Evolutionary conservation across 129 eudicot genomes (phyloP), one percentile per base, ranked within the genome.

Genomic region (Mikania micrantha): DNA sequence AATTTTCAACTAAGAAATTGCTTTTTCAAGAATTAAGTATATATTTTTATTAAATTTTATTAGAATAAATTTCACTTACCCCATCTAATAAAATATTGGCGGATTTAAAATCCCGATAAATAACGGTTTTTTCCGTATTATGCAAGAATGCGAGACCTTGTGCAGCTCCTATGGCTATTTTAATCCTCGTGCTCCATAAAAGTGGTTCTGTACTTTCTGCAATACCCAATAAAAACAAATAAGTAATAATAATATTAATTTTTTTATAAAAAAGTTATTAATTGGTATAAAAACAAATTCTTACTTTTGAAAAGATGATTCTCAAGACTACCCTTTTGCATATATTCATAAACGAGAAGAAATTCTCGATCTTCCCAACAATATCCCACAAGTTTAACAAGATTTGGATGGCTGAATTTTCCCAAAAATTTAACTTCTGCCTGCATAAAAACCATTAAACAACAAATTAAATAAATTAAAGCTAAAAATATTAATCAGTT

Each of bases 371-470:
- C 93, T 59, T 89, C 90, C 81, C 85, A 85, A 40, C 93, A 89
- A 29, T 89, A 89, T n/a, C 96, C 96, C 53, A 89, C 40, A 0
- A 89, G 57, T 71, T 71, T 89, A 2, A 85, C 93, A 5, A 89
- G 84, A 77, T 89, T 89, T 1, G 96, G 96, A 32, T 90, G 96
- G 22, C 76, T 71, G 13, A 86, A 90, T 38, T 84, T 90, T 3
- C 96, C 90, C 74, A 90, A 66, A 42, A 90, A 84, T 63, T 82
- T 75, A n/a, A 90, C 87, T 69, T 90, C 96, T 27, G 94, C 80
- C 96, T 90, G 88, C 80, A 67, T 12, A 32, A 52, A 28, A 56
- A 48, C 15, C 28, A 29, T 58, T 15, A n/a, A 58, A 58, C 3
- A 3, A 1, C 15, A 4, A 45, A 11, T 10, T n/a, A n/a, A n/a